A percentile compares a stretch with the other conserved stretches of the same genome.
Evolutionary conservation across 495 filamentous ascomycete species (phyloP).

Genomic region (Stereocaulon alpinum): DNA sequence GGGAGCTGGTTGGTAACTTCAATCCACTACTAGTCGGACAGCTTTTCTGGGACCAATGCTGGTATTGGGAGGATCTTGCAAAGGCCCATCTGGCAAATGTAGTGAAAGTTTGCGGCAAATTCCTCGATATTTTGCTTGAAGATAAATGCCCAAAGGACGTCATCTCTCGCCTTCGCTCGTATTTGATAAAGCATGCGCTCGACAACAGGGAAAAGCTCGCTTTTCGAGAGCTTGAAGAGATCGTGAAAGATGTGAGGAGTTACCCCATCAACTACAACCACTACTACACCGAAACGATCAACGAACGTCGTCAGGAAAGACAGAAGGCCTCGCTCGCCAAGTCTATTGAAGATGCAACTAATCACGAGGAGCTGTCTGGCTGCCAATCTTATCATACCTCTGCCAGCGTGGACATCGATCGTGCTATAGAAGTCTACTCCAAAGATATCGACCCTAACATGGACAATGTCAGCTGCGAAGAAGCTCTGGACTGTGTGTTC

Average conservation of each 20-base stretch:
- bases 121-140: slow-evolving; percentile 27
- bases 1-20: slow-evolving; percentile 36
- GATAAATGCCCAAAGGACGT: slow-evolving; percentile 27
- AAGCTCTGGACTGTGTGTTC: slow-evolving; percentile 27
- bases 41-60: slow-evolving; percentile 36
- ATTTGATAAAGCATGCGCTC: slow-evolving; percentile 25
- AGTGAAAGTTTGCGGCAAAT: slow-evolving; percentile 20
- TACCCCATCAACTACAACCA: slow-evolving; percentile 36
- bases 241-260: slow-evolving; percentile 36
- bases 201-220: slow-evolving; percentile 21
- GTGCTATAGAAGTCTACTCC: slow-evolving; percentile 1
- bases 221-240: slow-evolving; percentile 29
- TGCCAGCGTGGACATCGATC: background rate
- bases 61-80: slow-evolving; percentile 31
- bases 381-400: background rate
- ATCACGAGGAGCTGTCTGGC: background rate
- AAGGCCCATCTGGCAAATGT: slow-evolving; percentile 19
- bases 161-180: slow-evolving; percentile 19
- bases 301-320: slow-evolving; percentile 22
- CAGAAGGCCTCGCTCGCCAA: slow-evolving; percentile 13
- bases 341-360: slow-evolving; percentile 3
- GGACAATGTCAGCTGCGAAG: slow-evolving; percentile 28
- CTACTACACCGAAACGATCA: slow-evolving; percentile 28
- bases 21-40: slow-evolving; percentile 35
- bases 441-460: slow-evolving; percentile 23